Conservation (phyloP, 805 yeast species). For the Ogataea naganishii region DNA sequence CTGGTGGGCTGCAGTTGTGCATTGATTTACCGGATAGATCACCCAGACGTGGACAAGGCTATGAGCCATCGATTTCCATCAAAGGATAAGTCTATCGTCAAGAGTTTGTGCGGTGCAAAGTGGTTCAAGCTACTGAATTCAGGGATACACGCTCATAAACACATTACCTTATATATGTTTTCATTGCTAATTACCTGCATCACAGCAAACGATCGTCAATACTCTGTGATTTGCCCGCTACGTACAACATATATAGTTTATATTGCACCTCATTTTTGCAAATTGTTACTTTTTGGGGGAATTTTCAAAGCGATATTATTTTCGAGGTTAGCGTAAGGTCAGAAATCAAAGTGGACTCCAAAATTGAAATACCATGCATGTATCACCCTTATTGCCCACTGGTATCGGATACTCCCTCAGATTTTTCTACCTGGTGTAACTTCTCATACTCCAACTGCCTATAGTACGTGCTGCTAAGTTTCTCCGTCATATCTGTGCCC, state of each 20-base stretch:
- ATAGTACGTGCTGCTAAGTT: slow-evolving; percentile 78
- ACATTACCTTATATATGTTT: no score
- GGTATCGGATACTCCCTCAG: no score
- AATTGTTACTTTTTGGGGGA: not conserved
- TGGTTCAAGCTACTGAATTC: no score
- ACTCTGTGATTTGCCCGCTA: not conserved
- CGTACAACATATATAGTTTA: no score
- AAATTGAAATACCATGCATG: no score
- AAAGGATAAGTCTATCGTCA: slow-evolving; percentile 30
- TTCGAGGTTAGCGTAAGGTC: slow-evolving; percentile 2
- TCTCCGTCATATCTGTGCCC: slow-evolving; percentile 39
- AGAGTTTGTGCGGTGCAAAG: no score
- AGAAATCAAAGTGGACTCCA: no score
- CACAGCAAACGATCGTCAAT: no score
- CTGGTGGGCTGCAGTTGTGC: slow-evolving; percentile 38
- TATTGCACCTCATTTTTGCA: not conserved
- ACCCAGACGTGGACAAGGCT: slow-evolving; percentile 40
- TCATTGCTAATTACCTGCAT: no score
- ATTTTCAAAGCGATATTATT: not conserved
- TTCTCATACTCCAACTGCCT: slow-evolving; percentile 33
- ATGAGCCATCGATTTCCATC: slow-evolving; percentile 53
- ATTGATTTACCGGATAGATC: slow-evolving; percentile 84
- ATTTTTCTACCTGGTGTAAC: not conserved
- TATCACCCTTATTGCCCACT: no score
- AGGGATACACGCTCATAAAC: no score